Evolutionary conservation across 108 stramenopile species (phyloP).

Genomic region (Nannochloropsis gaditana): DNA sequence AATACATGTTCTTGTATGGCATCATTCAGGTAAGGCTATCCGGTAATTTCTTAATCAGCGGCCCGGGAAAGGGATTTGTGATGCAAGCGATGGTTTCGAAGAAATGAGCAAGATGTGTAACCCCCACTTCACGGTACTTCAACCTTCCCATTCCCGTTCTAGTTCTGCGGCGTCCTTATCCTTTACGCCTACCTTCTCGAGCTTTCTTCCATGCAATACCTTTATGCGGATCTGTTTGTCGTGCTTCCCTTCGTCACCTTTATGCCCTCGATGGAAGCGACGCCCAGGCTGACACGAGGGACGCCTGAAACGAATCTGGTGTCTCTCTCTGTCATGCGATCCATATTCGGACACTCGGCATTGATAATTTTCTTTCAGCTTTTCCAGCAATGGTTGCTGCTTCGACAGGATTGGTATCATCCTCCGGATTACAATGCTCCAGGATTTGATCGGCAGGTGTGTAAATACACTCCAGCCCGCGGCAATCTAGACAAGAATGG

Average conservation of each 20-base stretch:
- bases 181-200: not conserved
- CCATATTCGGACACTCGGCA: not conserved
- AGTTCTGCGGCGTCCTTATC: not conserved
- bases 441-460: conserved; percentile 8
- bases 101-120: not conserved
- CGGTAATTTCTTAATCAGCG: too few relatives aligned
- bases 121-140: not conserved
- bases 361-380: conserved; percentile 18
- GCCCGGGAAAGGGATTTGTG: too few relatives aligned
- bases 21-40: not conserved
- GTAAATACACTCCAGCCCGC: not conserved
- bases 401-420: not conserved
- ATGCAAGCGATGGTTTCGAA: too few relatives aligned
- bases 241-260: conserved; percentile 2
- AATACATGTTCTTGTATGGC: conserved; percentile 11
- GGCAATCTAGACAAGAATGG: too few relatives aligned
- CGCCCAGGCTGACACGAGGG: not conserved
- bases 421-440: not conserved
- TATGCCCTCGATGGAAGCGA: conserved; percentile 5
- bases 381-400: conserved; percentile 20
- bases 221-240: not conserved
- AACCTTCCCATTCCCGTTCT: not conserved
- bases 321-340: not conserved
- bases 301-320: not conserved
- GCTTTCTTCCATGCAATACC: conserved; percentile 8